These are phyloP conservation scores for Penicillium mononematosum DNA, from an alignment of 495 filamentous ascomycete genomes.

Conservation along the genomic window DNA sequence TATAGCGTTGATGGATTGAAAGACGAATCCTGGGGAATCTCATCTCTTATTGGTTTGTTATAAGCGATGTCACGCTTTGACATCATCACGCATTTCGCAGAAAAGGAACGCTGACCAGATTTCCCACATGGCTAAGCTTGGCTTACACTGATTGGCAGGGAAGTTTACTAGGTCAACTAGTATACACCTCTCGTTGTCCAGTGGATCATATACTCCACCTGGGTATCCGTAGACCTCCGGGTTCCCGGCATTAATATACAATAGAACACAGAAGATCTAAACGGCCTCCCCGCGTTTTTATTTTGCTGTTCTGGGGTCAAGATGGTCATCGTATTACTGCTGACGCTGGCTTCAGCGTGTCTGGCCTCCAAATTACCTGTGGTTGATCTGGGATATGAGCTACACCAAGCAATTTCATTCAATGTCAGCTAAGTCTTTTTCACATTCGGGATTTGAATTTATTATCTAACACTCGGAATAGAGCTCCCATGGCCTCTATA, in stretches of 20 bases:
- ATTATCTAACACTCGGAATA: slow-evolving; percentile 6
- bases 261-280: background rate
- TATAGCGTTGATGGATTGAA: background rate
- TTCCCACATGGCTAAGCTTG: background rate
- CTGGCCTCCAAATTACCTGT: slow-evolving; percentile 35
- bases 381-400: slow-evolving; percentile 52
- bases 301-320: background rate
- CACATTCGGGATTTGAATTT: background rate
- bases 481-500: slow-evolving; percentile 43
- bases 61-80: background rate
- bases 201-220: background rate
- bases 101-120: background rate
- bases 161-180: background rate
- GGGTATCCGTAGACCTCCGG: background rate
- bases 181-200: background rate
- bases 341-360: slow-evolving; percentile 21
- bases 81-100: background rate
- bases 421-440: slow-evolving; percentile 31
- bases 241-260: background rate
- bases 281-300: background rate
- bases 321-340: slow-evolving; percentile 11
- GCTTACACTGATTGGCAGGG: background rate
- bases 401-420: slow-evolving; percentile 46
- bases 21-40: background rate
- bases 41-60: background rate